Percentiles rank a stretch among this genome's conserved stretches.
phyloP scores from a whole-genome alignment of 345 rosid genomes.

The Hibiscus tridactylites region DNA sequence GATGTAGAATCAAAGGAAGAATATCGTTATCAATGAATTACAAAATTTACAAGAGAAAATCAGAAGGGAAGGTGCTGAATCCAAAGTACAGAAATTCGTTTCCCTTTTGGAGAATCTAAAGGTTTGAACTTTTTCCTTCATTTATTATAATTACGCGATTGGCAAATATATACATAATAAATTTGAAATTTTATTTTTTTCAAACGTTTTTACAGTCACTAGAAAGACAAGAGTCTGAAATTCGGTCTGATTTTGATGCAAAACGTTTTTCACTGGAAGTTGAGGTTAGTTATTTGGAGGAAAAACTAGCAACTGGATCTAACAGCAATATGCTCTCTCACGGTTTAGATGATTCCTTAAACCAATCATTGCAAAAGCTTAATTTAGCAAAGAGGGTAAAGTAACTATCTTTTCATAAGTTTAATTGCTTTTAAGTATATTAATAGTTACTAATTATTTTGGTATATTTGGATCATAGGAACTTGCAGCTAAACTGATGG shows the following conservation, averaged over 20 bases:
- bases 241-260: conserved; percentile 25
- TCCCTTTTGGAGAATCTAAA: conserved; percentile 35
- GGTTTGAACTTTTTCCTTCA: conserved; percentile 23
- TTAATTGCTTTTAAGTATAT: neutral
- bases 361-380: conserved; percentile 32
- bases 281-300: conserved; percentile 40
- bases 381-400: conserved; percentile 56
- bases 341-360: conserved; percentile 32
- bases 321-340: conserved; percentile 24
- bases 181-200: neutral
- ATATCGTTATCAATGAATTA: conserved; percentile 24
- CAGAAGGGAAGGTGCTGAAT: conserved; percentile 22
- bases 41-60: conserved; percentile 34
- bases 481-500: conserved; percentile 52
- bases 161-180: neutral
- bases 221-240: conserved; percentile 42
- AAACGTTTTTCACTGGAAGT: conserved; percentile 38
- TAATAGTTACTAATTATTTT: neutral
- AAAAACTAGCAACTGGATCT: conserved; percentile 26
- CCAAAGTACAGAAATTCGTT: conserved; percentile 32
- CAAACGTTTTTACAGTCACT: conserved; percentile 29
- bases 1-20: conserved; percentile 37
- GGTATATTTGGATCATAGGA: conserved; percentile 39
- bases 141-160: neutral
- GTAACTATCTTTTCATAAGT: neutral